Percentiles rank a stretch among this genome's conserved stretches.
These are phyloP conservation scores for Vitis rupestris DNA, from an alignment of 164 flowering plant species.

Conservation along the genomic window DNA sequence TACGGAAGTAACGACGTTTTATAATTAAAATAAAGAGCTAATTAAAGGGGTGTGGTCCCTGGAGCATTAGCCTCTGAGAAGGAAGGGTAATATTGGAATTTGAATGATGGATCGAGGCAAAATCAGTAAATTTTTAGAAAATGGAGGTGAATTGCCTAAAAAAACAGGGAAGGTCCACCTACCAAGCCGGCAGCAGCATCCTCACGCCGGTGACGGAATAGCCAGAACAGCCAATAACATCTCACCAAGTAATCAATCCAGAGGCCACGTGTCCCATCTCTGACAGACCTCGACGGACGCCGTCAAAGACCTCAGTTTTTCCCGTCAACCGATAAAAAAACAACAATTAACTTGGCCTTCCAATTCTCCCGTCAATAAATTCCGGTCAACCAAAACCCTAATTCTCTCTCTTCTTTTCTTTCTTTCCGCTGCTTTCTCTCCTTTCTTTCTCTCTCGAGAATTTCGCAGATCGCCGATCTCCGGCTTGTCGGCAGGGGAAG, in stretches of 20 bases:
- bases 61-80: too few relatives aligned
- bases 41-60: too few relatives aligned
- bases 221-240: slow-evolving; percentile 16
- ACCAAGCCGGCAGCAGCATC: slow-evolving; percentile 14
- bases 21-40: too few relatives aligned
- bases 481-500: not conserved
- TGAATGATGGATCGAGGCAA: too few relatives aligned
- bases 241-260: slow-evolving; percentile 4
- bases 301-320: slow-evolving; percentile 22
- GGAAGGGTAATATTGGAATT: too few relatives aligned
- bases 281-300: slow-evolving; percentile 22
- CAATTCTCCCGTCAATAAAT: slow-evolving; percentile 14
- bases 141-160: not conserved
- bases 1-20: too few relatives aligned
- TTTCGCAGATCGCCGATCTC: slow-evolving; percentile 12
- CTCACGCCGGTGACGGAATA: slow-evolving; percentile 28
- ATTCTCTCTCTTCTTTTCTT: slow-evolving; percentile 10
- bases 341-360: not conserved
- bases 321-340: slow-evolving; percentile 26
- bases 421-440: slow-evolving; percentile 5
- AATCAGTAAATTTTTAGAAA: too few relatives aligned
- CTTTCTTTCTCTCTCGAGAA: slow-evolving; percentile 1
- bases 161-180: slow-evolving; percentile 12
- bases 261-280: slow-evolving; percentile 24
- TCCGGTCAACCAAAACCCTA: slow-evolving; percentile 33